phyloP scores from a whole-genome alignment of 768 basidiomycete genomes.

The Mycena metata region DNA sequence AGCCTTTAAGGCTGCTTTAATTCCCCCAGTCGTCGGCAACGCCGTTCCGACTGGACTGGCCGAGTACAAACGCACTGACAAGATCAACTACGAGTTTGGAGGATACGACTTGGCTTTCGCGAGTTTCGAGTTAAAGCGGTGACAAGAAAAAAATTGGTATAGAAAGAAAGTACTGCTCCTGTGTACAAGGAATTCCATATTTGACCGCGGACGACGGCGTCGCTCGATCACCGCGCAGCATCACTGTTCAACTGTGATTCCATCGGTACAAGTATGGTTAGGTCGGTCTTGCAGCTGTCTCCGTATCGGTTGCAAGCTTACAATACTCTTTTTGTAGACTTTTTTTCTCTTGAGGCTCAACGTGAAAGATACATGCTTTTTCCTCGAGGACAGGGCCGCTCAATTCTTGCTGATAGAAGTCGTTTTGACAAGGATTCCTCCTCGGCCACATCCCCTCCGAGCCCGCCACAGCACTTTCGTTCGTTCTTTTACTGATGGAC shows the following conservation, averaged over 20 bases:
- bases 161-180: slow-evolving; percentile 11
- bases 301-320: neutral
- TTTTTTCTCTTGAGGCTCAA: too few species aligned
- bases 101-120: slow-evolving; percentile 93
- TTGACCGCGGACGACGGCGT: slow-evolving; percentile 13
- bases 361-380: too few species aligned
- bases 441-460: neutral
- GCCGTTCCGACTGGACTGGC: slow-evolving; percentile 6
- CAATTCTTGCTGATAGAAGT: neutral
- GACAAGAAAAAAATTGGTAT: slow-evolving; percentile 42
- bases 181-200: slow-evolving; percentile 26
- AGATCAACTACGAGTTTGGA: slow-evolving; percentile 98
- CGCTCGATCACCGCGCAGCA: slow-evolving; percentile 17
- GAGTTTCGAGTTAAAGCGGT: slow-evolving; percentile 73
- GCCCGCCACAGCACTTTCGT: slow-evolving; percentile 17
- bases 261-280: slow-evolving; percentile 6
- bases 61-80: slow-evolving; percentile 87
- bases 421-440: neutral
- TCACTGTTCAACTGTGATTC: slow-evolving; percentile 13
- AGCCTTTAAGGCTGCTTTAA: slow-evolving; percentile 78
- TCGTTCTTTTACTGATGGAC: slow-evolving; percentile 31
- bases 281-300: neutral
- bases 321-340: neutral
- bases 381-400: too few species aligned
- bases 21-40: slow-evolving; percentile 41